Conservation (phyloP, 306 rosid species). For the Myrica gale region DNA sequence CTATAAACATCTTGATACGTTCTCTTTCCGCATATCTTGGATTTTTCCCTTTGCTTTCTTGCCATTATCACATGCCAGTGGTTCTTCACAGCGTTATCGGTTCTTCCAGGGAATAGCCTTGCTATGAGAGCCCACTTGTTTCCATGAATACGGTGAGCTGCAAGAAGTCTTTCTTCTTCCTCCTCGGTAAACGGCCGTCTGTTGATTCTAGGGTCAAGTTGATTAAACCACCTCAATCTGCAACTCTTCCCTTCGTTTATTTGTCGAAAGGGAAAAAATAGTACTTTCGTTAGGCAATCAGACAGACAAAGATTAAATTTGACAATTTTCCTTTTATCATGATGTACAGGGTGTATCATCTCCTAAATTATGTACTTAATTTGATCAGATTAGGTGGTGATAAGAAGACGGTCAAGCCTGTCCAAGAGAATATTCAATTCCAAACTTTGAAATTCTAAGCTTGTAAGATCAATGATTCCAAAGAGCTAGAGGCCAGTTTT, state of each 20-base stretch:
- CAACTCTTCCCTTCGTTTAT: conserved; percentile 74
- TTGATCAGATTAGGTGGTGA: not conserved
- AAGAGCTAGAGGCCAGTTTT: not conserved
- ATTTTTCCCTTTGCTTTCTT: conserved; percentile 82
- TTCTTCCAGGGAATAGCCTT: conserved; percentile 81
- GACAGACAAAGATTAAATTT: not conserved
- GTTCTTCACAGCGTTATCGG: conserved; percentile 94
- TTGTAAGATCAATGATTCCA: not conserved
- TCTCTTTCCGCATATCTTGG: conserved; percentile 66
- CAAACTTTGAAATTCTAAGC: conserved; percentile 22
- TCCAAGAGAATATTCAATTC: conserved; percentile 16
- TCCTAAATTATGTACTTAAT: not conserved
- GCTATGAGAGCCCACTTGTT: conserved; percentile 98
- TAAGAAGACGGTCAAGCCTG: not conserved
- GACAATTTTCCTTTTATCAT: not conserved
- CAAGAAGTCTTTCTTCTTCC: conserved; percentile 79
- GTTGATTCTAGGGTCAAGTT: conserved; percentile 89
- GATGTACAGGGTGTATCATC: not conserved
- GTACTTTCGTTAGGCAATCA: not conserved
- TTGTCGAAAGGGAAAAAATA: not conserved
- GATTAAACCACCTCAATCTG: conserved; percentile 95
- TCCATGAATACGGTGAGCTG: conserved; percentile 83
- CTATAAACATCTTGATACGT: conserved; percentile 45
- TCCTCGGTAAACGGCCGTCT: conserved; percentile 88
- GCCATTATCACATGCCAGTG: conserved; percentile 99